Base-by-base conservation (phyloP, 1,284 basidiomycete species). In the Mycena sp. region DNA sequence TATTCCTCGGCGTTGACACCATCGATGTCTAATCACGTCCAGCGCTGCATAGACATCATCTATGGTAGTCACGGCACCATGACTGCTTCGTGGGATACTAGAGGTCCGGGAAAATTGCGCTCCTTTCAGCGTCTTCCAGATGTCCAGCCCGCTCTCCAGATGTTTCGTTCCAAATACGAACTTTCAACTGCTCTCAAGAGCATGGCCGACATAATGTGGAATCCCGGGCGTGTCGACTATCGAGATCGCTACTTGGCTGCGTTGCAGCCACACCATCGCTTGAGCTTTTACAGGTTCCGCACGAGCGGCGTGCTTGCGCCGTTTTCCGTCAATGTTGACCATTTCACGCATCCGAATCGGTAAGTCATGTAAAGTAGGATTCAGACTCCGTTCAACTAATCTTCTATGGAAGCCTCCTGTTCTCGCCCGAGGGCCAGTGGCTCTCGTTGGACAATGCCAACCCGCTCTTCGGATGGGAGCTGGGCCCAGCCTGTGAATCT, bases 291-390 rank as follows among this genome's bases (percentile, higher is more conserved):
- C 44, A 73, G 70, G 6, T 79, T 77, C 66, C 77, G 79, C 70
- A 69, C 78, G 58, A 78, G 73, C 12, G 81, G 80, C 0, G 70
- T 81, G 11, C 70, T 83, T 9, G 71, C 73, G 4, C 80, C 81
- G 0, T 82, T 80, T 65, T 74, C 78, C 1, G 60, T 76, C 17
- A 73, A 77, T 45, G 71, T 74, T 4, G 68, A 55, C 19, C 62
- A 69, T 40, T 81, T 82, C 65, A 77, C 68, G 32, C 70, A 78
- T 44, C 80, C 80, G 0, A 83, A 83, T 63, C 71, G 78, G 81
- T 80, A 57, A 45, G 26, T 3, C 17, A 23, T n/a, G 30, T 21
- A 12, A 53, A 16, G 1, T 30, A 9, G 40, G 25, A 14, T 12
- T 35, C 19, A 11, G 46, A 26, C 19, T 44, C 7, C 16, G 21